phyloP scores from a whole-genome alignment of 305 asterid genomes.

The Fraxinus baroniana region DNA sequence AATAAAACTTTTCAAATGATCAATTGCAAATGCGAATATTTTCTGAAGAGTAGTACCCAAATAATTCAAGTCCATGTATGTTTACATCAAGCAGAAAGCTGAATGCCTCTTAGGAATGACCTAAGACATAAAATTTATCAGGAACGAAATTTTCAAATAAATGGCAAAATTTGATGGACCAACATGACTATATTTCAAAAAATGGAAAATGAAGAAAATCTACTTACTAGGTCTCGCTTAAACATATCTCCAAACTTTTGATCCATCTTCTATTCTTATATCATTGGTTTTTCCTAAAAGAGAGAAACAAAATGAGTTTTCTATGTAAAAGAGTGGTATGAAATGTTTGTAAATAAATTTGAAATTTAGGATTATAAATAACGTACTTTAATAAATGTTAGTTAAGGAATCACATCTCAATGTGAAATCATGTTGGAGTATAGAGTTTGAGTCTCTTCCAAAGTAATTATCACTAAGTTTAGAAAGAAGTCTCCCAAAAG shows the following conservation, averaged over 20 bases:
- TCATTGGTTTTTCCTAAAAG: neutral
- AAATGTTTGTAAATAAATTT: no score
- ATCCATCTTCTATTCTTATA: neutral
- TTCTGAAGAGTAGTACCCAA: slow-evolving; percentile 71
- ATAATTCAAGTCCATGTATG: slow-evolving; percentile 49
- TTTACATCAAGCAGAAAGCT: slow-evolving; percentile 88
- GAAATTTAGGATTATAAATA: no score
- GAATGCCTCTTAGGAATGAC: slow-evolving; percentile 82
- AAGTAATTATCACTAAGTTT: neutral
- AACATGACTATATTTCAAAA: neutral
- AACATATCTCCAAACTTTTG: neutral
- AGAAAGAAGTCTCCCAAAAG: neutral
- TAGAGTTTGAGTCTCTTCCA: neutral
- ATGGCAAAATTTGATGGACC: neutral
- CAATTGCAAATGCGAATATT: slow-evolving; percentile 76
- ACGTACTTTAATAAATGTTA: no score
- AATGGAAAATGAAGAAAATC: no score
- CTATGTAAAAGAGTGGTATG: neutral
- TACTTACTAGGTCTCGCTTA: neutral
- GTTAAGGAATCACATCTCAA: neutral
- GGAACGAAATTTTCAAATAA: slow-evolving; percentile 25
- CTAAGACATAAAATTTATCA: slow-evolving; percentile 37
- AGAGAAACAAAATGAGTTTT: neutral
- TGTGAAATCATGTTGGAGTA: neutral
- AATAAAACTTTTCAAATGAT: slow-evolving; percentile 75